phyloP scores from a whole-genome alignment of 352 stramenopile genomes.

The Globisporangium mamillatum region DNA sequence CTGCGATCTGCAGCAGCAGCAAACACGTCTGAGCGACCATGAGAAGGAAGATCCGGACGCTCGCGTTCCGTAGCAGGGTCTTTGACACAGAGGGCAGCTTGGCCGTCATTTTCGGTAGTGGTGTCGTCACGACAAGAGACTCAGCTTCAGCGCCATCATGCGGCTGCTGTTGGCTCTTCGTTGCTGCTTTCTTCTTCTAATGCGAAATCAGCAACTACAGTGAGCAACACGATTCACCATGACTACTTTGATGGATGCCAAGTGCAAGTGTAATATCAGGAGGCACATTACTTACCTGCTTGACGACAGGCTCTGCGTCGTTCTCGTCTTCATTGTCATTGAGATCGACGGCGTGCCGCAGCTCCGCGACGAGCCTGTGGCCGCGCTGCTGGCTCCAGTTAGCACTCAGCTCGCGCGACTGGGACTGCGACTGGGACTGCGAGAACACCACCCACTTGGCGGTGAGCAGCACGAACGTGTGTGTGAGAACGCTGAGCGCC shows the following conservation, averaged over 20 bases:
- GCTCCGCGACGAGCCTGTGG: conserved; percentile 2
- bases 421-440: too few species aligned
- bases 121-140: background rate
- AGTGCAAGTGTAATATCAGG: background rate
- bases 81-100: background rate
- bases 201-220: background rate
- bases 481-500: conserved; percentile 24
- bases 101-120: background rate
- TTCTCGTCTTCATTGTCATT: background rate
- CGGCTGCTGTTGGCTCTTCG: background rate
- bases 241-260: background rate
- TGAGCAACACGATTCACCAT: background rate
- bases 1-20: conserved; percentile 25
- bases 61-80: conserved; percentile 14
- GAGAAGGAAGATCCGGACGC: conserved; percentile 30
- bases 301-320: background rate
- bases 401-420: background rate
- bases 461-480: conserved; percentile 32
- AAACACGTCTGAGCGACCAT: conserved; percentile 31
- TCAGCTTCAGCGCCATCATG: background rate
- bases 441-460: conserved; percentile 25
- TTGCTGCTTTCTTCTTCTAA: conserved; percentile 8
- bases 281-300: conserved; percentile 9
- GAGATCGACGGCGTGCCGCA: conserved; percentile 8
- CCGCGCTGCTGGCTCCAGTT: conserved; percentile 6